A percentile compares a stretch with the other conserved stretches of the same genome.
These are phyloP conservation scores for Coemansia sp. DNA, from an alignment of 192 early-diverging fungal genomes.

Conservation along the genomic window DNA sequence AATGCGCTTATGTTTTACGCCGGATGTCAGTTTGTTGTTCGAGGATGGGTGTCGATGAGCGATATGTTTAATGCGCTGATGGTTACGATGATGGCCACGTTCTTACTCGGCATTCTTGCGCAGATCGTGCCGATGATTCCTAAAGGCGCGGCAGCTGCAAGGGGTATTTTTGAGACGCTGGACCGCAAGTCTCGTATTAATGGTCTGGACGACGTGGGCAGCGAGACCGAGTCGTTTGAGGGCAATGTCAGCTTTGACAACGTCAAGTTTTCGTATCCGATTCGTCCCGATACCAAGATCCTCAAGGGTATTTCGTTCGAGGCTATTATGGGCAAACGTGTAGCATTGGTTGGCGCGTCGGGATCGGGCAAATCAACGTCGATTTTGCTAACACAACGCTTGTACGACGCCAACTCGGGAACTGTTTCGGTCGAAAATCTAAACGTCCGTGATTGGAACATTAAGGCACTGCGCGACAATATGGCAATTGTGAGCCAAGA, in stretches of 20 bases:
- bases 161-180: constrained; percentile 67
- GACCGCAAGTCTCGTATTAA: constrained; percentile 70
- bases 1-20: constrained; percentile 73
- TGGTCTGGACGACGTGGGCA: constrained; percentile 32
- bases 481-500: constrained; percentile 90
- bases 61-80: constrained; percentile 70
- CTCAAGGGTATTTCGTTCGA: constrained; percentile 58
- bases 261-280: constrained; percentile 64
- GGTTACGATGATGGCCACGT: constrained; percentile 70
- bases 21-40: constrained; percentile 61
- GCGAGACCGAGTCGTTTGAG: constrained; percentile 24
- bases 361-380: constrained; percentile 83
- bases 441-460: constrained; percentile 62
- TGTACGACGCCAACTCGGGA: constrained; percentile 75
- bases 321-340: constrained; percentile 61
- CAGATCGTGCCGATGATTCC: constrained; percentile 71
- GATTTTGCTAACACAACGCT: constrained; percentile 66
- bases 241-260: constrained; percentile 26
- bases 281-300: constrained; percentile 60
- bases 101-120: constrained; percentile 62
- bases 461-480: constrained; percentile 65
- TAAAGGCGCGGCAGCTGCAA: constrained; percentile 77
- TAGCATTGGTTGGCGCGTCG: constrained; percentile 84
- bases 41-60: constrained; percentile 44
- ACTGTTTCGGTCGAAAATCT: constrained; percentile 60